Conservation (phyloP, 73 alveolate genomes). For the Tetrahymena thermophila region DNA sequence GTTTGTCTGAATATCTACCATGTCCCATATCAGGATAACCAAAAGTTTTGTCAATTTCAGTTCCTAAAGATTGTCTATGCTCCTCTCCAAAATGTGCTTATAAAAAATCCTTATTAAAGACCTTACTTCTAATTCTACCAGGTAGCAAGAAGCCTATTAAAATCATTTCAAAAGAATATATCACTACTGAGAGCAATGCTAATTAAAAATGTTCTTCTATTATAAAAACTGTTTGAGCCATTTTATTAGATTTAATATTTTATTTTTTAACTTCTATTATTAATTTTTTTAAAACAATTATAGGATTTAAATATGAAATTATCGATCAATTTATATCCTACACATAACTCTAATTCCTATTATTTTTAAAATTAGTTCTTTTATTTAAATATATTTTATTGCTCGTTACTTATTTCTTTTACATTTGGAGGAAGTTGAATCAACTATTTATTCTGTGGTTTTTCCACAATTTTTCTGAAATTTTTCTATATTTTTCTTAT, state of each 20-base stretch:
- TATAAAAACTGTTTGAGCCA: neutral
- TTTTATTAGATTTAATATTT: neutral
- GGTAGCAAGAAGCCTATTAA: neutral
- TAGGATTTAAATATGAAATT: too few species aligned
- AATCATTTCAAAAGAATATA: neutral
- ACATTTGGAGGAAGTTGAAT: neutral
- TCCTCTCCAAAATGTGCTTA: slow-evolving; percentile 1
- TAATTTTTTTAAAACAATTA: too few species aligned
- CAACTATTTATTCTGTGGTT: neutral
- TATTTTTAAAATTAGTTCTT: too few species aligned
- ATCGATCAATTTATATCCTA: too few species aligned
- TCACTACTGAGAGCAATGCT: neutral
- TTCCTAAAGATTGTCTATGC: neutral
- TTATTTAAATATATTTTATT: too few species aligned
- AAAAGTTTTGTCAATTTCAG: neutral
- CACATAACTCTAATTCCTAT: neutral
- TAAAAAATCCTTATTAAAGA: slow-evolving; percentile 1
- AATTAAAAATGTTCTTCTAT: neutral
- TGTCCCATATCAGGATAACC: slow-evolving; percentile 25
- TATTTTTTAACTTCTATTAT: too few species aligned
- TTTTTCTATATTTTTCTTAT: too few species aligned
- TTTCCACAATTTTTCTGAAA: neutral
- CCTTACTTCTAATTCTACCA: neutral
- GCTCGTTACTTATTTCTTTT: neutral
- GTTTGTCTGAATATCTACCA: slow-evolving; percentile 17